Evolutionary conservation across 2,329 filamentous ascomycete genomes (phyloP), one percentile per base, ranked within the genome.

Genomic region (Stachybotrys echinatus): DNA sequence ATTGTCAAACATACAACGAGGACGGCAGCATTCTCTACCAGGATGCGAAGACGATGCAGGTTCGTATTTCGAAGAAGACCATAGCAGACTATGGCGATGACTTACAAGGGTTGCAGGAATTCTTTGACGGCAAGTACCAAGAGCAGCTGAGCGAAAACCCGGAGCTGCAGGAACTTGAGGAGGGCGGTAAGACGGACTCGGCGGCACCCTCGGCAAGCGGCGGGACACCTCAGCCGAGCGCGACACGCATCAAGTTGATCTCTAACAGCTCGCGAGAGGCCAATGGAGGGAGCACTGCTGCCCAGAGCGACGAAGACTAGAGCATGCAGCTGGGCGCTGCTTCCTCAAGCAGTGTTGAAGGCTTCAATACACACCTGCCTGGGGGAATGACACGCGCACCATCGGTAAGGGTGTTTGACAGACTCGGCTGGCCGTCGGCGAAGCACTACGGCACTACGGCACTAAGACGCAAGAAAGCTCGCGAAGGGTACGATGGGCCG

Each of bases 1-100:
- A 99, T 68, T 96, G 92, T 57, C 83, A 90, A 66, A 94, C 88
- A 3, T 99, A 95, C 76, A 99, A 99, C 63, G 95, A 99, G 70
- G 94, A 97, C 64, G 88, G 87, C 51, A 96, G 92, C 68, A 76
- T 95, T 60, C 80, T 99, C 48, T 97, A 92, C 72, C 81, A 89
- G 62, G 94, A 99, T 75, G 92, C 92, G 46, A 92, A 92, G 67
- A 77, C 87, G 49, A 96, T 99, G 70, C 89, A 96, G 80, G 91
- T 95, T 74, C 74, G 84, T 55, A 20, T 31, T 21, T 4, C 50
- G 23, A 18, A 19, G 18, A 37, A 40, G 19, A 20, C 14, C 14
- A 31, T 22, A 23, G 23, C 8, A 20, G 10, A 3, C 21, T 2
- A n/a, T 20, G 39, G 38, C 5, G 12, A 38, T 37, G 27, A 31